Conservation (phyloP, 2,329 filamentous ascomycete species). For the Monosporascus sp. region DNA sequence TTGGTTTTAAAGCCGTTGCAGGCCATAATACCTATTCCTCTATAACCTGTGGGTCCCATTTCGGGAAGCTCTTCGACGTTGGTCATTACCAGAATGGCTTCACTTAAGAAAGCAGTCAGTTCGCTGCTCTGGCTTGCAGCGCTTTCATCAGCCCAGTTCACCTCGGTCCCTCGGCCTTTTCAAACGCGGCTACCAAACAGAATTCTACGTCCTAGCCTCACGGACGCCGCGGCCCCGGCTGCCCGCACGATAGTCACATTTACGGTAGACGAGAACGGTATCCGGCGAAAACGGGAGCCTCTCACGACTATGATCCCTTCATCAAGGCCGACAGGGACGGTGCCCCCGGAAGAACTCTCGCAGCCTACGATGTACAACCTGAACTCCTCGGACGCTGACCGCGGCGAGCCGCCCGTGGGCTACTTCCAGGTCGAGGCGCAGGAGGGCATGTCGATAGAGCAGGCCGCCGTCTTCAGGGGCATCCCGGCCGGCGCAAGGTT, state of each 20-base stretch:
- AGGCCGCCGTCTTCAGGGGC: slow-evolving; percentile 27
- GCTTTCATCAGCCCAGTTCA: not conserved
- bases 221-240: no score
- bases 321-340: not conserved
- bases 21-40: no score
- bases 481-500: slow-evolving; percentile 23
- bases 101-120: not conserved
- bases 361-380: slow-evolving; percentile 21
- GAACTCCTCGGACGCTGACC: slow-evolving; percentile 8
- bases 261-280: no score
- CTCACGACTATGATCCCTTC: no score
- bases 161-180: not conserved
- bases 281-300: no score
- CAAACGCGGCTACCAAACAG: no score
- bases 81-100: not conserved
- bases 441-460: slow-evolving; percentile 19
- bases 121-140: not conserved
- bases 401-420: slow-evolving; percentile 6
- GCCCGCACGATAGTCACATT: no score
- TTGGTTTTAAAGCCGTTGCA: no score
- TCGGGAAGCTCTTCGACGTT: no score
- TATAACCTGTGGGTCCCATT: no score
- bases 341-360: slow-evolving; percentile 1
- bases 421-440: slow-evolving; percentile 7
- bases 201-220: no score